Base-by-base conservation (phyloP, 306 rosid genomes). In the Sindora glabra region DNA sequence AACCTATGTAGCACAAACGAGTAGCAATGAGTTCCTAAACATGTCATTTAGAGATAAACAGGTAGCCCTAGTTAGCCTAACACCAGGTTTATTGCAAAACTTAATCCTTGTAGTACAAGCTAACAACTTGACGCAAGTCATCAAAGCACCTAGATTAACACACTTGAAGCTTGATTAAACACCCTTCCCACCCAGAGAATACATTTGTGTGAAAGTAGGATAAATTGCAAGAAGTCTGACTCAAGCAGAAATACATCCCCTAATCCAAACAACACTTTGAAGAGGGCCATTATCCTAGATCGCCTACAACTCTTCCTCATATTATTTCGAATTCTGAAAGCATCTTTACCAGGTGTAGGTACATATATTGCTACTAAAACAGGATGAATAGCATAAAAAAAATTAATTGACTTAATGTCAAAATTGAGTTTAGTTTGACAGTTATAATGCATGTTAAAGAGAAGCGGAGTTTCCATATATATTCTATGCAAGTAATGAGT, bases 391-490 rank as follows among this genome's bases (percentile, higher is more conserved):
- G 40, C 36, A 14, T 23, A 62, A 17, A 44, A 34, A 12, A 37
- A 51, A 60, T 44, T 53, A 49, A 33, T 30, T 51, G 53, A 14
- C 29, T 3, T 4, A 61, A 39, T 42, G 23, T n/a, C 34, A 68
- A 50, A 62, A 50, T n/a, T 56, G 30, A 14, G 3, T 49, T 15
- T 25, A 27, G 53, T 24, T 61, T 18, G 34, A 27, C 37, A 29
- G 47, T 27, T 64, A 23, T 39, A 34, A 38, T 42, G 36, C 40
- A 16, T 25, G 56, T 32, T 49, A 47, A 58, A 71, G 57, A 50
- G n/a, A n/a, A n/a, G n/a, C n/a, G n/a, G n/a, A n/a, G n/a, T n/a
- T n/a, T n/a, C n/a, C n/a, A n/a, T n/a, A n/a, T n/a, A n/a, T n/a
- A n/a, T n/a, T n/a, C n/a, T n/a, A n/a, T n/a, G n/a, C n/a, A n/a